phyloP scores from a whole-genome alignment of 306 rosid species.

The Begonia loranthoides region DNA sequence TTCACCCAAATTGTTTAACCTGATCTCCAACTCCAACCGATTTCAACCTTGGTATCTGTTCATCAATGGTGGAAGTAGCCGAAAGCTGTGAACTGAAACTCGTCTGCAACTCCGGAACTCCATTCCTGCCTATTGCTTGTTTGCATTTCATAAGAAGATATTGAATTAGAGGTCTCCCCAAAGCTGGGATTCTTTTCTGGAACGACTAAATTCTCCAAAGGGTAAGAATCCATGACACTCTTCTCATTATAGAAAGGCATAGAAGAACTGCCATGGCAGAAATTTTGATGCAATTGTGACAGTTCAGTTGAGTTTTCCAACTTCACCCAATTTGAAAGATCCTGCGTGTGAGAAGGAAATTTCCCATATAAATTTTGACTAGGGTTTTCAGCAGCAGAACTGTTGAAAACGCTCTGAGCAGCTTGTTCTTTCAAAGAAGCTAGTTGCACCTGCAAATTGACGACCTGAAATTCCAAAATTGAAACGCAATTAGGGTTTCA shows the following conservation, averaged over 20 bases:
- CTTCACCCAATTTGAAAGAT: slow-evolving; percentile 41
- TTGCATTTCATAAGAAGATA: slow-evolving; percentile 44
- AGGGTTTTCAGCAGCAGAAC: slow-evolving; percentile 36
- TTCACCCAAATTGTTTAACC: slow-evolving; percentile 11
- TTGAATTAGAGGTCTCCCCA: slow-evolving; percentile 48
- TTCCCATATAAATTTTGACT: slow-evolving; percentile 30
- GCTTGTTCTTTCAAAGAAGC: slow-evolving; percentile 77
- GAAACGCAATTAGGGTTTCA: slow-evolving; percentile 2
- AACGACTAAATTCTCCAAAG: slow-evolving; percentile 27
- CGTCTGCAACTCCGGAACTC: slow-evolving; percentile 41
- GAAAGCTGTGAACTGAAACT: slow-evolving; percentile 62
- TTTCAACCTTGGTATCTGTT: neutral
- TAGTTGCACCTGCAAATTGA: slow-evolving; percentile 76
- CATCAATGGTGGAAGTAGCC: slow-evolving; percentile 26
- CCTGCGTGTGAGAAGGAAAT: slow-evolving; percentile 23
- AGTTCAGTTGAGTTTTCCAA: slow-evolving; percentile 24
- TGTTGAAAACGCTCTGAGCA: slow-evolving; percentile 35
- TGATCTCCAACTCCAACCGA: neutral
- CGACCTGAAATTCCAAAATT: slow-evolving; percentile 43
- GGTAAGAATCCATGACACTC: slow-evolving; percentile 23
- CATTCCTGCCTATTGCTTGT: slow-evolving; percentile 36
- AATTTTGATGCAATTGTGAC: slow-evolving; percentile 26
- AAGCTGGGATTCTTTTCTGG: slow-evolving; percentile 49
- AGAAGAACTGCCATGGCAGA: slow-evolving; percentile 17
- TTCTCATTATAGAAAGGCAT: slow-evolving; percentile 29